Conservation (phyloP, 768 basidiomycete genomes). For the Phanerodontia chrysosporium region DNA sequence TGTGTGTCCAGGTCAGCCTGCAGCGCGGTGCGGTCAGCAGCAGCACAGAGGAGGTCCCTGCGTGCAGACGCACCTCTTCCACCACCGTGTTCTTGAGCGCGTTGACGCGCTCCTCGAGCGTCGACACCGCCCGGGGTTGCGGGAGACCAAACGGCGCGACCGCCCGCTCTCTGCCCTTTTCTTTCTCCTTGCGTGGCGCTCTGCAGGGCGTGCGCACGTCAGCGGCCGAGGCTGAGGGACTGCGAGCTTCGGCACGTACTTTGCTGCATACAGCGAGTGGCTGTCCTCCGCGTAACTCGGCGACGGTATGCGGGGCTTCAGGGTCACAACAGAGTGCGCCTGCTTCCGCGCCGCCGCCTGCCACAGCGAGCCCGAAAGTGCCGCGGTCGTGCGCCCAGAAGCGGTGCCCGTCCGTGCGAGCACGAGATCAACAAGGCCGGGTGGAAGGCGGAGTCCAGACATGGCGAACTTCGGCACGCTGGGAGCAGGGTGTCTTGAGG, state of each 20-base stretch:
- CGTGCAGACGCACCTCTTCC: constrained; percentile 2
- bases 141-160: not conserved
- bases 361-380: not conserved
- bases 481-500: too few relatives aligned
- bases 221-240: not conserved
- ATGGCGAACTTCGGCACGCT: too few relatives aligned
- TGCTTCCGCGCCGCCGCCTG: not conserved
- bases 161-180: not conserved
- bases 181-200: too few relatives aligned
- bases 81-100: constrained; percentile 14
- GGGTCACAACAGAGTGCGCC: constrained; percentile 5
- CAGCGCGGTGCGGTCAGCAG: not conserved
- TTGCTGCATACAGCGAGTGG: not conserved
- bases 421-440: constrained; percentile 8
- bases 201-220: too few relatives aligned
- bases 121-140: not conserved
- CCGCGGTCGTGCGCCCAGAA: not conserved
- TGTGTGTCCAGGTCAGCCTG: not conserved
- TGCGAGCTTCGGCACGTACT: not conserved
- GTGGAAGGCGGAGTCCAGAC: constrained; percentile 5
- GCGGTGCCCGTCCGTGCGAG: constrained; percentile 1
- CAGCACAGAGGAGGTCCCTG: not conserved
- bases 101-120: constrained; percentile 19
- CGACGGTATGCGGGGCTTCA: not conserved
- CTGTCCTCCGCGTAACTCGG: not conserved